These are phyloP conservation scores for Saturnispora quitensis DNA, from an alignment of 805 yeast species.

Conservation along the genomic window DNA sequence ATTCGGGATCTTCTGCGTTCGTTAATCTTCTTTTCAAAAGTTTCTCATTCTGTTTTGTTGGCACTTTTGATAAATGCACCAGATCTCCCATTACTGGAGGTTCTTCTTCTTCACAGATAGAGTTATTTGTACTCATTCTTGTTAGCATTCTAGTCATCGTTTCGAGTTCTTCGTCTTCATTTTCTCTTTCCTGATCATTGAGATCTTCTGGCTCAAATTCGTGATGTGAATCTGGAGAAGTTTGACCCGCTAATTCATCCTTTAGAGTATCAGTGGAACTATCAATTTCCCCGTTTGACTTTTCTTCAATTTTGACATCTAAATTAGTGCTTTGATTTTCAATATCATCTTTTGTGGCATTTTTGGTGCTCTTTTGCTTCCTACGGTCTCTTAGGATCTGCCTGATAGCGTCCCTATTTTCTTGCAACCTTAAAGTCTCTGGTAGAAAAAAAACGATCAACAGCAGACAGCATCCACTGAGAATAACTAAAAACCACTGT, in stretches of 20 bases:
- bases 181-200: conserved; percentile 3
- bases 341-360: conserved; percentile 8
- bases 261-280: neutral
- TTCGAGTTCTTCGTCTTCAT: conserved; percentile 14
- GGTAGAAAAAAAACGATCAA: conserved; percentile 55
- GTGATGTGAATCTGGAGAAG: neutral
- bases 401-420: conserved; percentile 46
- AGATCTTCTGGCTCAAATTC: neutral
- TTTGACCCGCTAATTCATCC: neutral
- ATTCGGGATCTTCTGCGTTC: conserved; percentile 15
- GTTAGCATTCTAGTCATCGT: conserved; percentile 29
- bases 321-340: conserved; percentile 4
- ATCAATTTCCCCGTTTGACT: neutral
- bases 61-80: conserved; percentile 27
- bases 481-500: conserved; percentile 71
- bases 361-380: conserved; percentile 12
- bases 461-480: conserved; percentile 46
- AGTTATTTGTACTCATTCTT: conserved; percentile 24
- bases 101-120: conserved; percentile 23
- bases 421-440: conserved; percentile 65
- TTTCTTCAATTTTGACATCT: neutral
- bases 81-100: conserved; percentile 30
- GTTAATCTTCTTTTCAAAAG: neutral
- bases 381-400: conserved; percentile 34
- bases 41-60: conserved; percentile 11